Percentiles rank a stretch among this genome's conserved stretches.
Evolutionary conservation across 148 eudicot species (phyloP).

Genomic region (Camellia lanceoleosa): DNA sequence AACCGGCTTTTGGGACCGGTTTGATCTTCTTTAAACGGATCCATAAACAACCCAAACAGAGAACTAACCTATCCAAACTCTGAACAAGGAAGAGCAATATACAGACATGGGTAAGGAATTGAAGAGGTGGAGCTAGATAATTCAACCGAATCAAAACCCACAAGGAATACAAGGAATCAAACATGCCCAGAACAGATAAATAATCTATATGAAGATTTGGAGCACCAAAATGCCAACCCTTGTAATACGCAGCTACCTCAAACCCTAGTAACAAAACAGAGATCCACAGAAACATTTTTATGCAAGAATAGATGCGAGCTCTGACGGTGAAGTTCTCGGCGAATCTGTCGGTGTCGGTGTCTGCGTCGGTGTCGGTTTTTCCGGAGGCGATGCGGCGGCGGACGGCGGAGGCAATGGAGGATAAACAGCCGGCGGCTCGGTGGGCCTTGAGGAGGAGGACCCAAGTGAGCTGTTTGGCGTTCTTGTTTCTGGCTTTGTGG

Average conservation of each 20-base stretch:
- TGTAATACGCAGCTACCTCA: conserved; percentile 62
- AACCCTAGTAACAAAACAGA: conserved; percentile 46
- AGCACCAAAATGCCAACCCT: conserved; percentile 59
- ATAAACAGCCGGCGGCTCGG: conserved; percentile 74
- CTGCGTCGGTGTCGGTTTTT: conserved; percentile 45
- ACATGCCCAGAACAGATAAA: conserved; percentile 3
- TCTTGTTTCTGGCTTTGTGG: conserved; percentile 45
- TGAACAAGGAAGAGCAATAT: conserved; percentile 70
- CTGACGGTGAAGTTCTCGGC: conserved; percentile 21
- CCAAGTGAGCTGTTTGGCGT: conserved; percentile 89
- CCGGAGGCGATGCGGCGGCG: conserved; percentile 73
- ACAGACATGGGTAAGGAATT: conserved; percentile 68
- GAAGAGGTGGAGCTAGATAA: conserved; percentile 78
- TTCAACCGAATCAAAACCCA: conserved; percentile 76
- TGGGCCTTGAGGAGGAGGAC: conserved; percentile 77
- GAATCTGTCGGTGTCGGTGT: conserved; percentile 1
- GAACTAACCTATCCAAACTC: conserved; percentile 75
- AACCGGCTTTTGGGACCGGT: conserved; percentile 44
- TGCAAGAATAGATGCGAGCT: conserved; percentile 41
- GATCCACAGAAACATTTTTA: conserved; percentile 43
- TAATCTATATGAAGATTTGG: conserved; percentile 36
- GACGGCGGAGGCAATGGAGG: conserved; percentile 57
- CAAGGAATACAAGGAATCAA: conserved; percentile 47
- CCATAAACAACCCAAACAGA: conserved; percentile 84
- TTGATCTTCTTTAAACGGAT: conserved; percentile 65